Conservation (phyloP, 345 rosid genomes). For the Acer yangbiense region DNA sequence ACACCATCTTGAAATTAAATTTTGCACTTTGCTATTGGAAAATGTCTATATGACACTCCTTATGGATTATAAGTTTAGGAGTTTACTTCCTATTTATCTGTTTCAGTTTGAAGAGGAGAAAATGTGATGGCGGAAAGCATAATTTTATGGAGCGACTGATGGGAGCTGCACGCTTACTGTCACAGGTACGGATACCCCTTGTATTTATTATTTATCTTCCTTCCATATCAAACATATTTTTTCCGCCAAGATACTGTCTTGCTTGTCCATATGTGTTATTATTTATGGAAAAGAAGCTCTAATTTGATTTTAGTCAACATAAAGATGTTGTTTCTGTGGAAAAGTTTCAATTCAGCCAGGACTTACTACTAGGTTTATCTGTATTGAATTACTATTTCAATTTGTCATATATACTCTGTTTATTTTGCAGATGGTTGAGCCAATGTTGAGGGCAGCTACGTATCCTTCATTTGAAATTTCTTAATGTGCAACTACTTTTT, state of each 20-base stretch:
- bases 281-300: no score
- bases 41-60: not conserved
- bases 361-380: not conserved
- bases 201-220: not conserved
- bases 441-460: conserved; percentile 88
- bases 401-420: conserved; percentile 17
- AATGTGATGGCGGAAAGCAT: conserved; percentile 52
- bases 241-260: not conserved
- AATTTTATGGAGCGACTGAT: conserved; percentile 75
- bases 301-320: no score
- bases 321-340: no score
- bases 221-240: not conserved
- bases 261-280: not conserved
- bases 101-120: conserved; percentile 75
- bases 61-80: no score
- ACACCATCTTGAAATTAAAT: not conserved
- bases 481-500: conserved; percentile 4
- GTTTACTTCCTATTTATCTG: not conserved
- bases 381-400: not conserved
- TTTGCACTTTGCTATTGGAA: not conserved
- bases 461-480: conserved; percentile 38
- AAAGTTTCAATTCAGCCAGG: not conserved
- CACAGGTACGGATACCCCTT: conserved; percentile 52
- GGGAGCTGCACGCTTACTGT: conserved; percentile 76
- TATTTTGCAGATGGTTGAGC: conserved; percentile 81